Evolutionary conservation across 2,329 filamentous ascomycete species (phyloP).

Genomic region (Colletotrichum sidae): DNA sequence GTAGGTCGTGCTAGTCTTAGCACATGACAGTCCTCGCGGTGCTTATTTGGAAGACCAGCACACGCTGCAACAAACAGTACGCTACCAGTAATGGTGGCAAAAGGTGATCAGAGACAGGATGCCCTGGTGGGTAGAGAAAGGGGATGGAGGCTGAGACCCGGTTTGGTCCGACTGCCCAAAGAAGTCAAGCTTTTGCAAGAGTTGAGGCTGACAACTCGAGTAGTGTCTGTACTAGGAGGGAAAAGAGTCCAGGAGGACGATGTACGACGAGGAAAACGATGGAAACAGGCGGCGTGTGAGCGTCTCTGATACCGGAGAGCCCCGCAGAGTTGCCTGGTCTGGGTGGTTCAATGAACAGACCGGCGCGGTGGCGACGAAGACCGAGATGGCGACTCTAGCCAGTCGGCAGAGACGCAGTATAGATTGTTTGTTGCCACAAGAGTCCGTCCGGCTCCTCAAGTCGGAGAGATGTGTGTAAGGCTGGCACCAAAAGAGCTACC

Average conservation of each 20-base stretch:
- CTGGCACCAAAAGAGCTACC: not conserved
- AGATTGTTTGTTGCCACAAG: constrained; percentile 25
- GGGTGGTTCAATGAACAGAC: constrained; percentile 1
- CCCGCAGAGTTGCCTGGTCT: constrained; percentile 8
- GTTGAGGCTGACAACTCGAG: not conserved
- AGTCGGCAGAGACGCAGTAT: constrained; percentile 5
- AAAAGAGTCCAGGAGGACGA: not conserved
- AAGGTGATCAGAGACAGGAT: not conserved
- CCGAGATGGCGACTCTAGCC: not conserved
- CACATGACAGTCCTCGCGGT: constrained; percentile 9
- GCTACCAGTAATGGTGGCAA: constrained; percentile 7
- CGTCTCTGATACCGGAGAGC: not conserved
- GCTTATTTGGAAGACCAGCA: constrained; percentile 8
- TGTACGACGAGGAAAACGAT: not conserved
- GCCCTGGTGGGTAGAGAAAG: constrained; percentile 1
- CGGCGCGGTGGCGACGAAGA: constrained; percentile 13
- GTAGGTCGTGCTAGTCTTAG: constrained; percentile 9
- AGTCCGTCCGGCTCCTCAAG: not conserved
- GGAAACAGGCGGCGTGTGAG: constrained; percentile 2
- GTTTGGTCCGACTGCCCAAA: not conserved
- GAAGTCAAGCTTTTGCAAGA: not conserved
- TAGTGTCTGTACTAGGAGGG: not conserved
- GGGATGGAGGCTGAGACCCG: not conserved
- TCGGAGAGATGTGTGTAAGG: constrained; percentile 19
- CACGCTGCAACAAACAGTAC: not conserved